Base-by-base conservation (phyloP, 768 basidiomycete species). In the Leccinum obscurum region DNA sequence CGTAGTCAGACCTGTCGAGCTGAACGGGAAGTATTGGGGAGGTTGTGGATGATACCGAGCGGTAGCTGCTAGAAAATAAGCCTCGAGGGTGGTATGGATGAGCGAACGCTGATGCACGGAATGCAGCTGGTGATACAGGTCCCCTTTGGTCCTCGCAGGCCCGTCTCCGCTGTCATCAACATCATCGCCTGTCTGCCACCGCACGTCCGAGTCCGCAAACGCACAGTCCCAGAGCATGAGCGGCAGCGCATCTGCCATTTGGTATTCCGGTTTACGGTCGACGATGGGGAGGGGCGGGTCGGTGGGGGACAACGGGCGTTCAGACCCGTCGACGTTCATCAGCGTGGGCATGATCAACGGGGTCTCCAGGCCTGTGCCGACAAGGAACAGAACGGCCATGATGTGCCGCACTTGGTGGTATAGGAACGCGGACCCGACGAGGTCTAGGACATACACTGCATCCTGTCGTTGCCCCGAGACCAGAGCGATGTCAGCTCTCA, bases 391-490 rank as follows among this genome's bases (percentile, higher is more conserved):
- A 54, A 96, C 72, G 2, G 91, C 92, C 84, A 97, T 90, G 76
- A 97, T 95, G 67, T 95, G 93, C 39, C 95, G 84, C 14, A 97
- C 95, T 78, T 97, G 95, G 75, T 98, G 93, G 75, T 95, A 98
- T 46, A 98, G 79, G 71, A 96, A 97, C 1, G 94, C 95, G 1
- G 81, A 87, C 0, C 95, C 95, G 24, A 89, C 77, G 41, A 98
- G 85, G 73, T 98, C 90, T 58, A 97, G 80, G 35, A 94, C 91
- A 64, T 86, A 85, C 32, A 74, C 6, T 1, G 60, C 57, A n/a
- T 66, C 70, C 84, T 77, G 34, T 68, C 76, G 44, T 64, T 65
- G 4, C 57, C 72, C 26, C 3, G 64, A 57, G 15, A 87, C 76
- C 3, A 77, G 80, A 11, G 78, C 76, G 51, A 95, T 85, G 30